Conservation (phyloP, 2,329 filamentous ascomycete species). For the Neocatenulostroma microsporum region DNA sequence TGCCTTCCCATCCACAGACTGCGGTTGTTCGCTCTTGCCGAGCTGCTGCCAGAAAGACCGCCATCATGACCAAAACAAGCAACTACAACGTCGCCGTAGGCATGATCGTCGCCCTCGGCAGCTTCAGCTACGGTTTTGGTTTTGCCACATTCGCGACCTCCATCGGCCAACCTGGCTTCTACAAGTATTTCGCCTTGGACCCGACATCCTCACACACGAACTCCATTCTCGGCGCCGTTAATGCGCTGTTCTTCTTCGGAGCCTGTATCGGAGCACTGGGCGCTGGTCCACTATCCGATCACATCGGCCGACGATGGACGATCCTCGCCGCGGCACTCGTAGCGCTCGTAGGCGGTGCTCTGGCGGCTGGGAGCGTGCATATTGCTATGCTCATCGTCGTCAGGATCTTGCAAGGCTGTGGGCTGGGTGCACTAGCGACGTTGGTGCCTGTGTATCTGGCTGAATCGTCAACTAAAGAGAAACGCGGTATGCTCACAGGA, state of each 20-base stretch:
- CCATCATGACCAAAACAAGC: constrained; percentile 1
- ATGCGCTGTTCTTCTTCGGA: constrained; percentile 7
- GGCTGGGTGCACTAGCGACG: constrained; percentile 5
- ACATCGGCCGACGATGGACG: constrained; percentile 5
- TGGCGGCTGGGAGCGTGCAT: constrained; percentile 7
- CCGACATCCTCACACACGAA: constrained; percentile 4
- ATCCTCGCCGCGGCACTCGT: constrained; percentile 3
- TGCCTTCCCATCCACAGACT: no score
- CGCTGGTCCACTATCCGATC: constrained; percentile 4
- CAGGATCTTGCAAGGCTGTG: constrained; percentile 6
- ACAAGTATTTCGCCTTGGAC: constrained; percentile 5
- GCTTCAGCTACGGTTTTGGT: constrained; percentile 7
- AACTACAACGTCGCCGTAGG: constrained; percentile 4
- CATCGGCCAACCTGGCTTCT: constrained; percentile 7
- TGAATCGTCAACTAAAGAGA: constrained; percentile 4
- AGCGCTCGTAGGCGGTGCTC: constrained; percentile 3
- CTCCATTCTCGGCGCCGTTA: constrained; percentile 8
- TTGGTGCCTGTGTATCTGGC: constrained; percentile 6
- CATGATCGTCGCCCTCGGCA: constrained; percentile 7
- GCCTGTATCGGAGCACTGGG: constrained; percentile 5
- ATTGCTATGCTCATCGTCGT: constrained; percentile 8
- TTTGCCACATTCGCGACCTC: constrained; percentile 7
- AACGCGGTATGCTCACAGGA: constrained; percentile 6
- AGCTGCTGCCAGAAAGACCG: no score
- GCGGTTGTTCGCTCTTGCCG: no score